Conservation (phyloP, 1,139 yeast genomes). For the Suhomyces terraborum region DNA sequence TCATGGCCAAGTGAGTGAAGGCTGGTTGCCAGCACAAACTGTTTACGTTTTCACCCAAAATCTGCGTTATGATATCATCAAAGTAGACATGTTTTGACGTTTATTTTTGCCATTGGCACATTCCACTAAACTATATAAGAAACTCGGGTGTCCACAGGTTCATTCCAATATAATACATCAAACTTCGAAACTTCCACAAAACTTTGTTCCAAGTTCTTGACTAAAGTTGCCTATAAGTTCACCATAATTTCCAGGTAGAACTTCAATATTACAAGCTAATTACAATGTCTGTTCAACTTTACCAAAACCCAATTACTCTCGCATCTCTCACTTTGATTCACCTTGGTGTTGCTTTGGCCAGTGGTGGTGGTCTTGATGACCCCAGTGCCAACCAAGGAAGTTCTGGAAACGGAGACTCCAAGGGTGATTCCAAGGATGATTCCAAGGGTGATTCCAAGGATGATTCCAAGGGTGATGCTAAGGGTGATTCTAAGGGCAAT, state of each 20-base stretch:
- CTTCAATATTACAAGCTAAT: too few species aligned
- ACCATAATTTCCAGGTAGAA: too few species aligned
- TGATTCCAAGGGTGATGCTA: constrained; percentile 7
- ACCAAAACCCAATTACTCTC: constrained; percentile 18
- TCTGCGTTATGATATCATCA: constrained; percentile 5
- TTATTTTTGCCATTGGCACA: neutral
- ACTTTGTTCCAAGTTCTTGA: too few species aligned
- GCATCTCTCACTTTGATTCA: constrained; percentile 18
- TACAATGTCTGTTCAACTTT: constrained; percentile 24
- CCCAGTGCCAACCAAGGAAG: neutral
- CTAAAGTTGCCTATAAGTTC: too few species aligned
- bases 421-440: constrained; percentile 21
- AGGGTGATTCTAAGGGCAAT: neutral
- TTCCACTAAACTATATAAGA: neutral
- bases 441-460: constrained; percentile 19
- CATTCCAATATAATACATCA: neutral
- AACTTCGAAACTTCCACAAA: neutral
- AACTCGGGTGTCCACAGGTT: neutral
- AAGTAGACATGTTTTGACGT: neutral
- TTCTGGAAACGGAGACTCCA: constrained; percentile 13
- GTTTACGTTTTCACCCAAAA: constrained; percentile 7
- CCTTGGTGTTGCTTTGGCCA: constrained; percentile 17
- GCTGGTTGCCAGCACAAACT: constrained; percentile 10
- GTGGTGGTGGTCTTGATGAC: constrained; percentile 17
- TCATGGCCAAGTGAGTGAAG: constrained; percentile 2